Evolutionary conservation across 2,329 filamentous ascomycete genomes (phyloP).

Genomic region (Penicillium aurantiogriseum): DNA sequence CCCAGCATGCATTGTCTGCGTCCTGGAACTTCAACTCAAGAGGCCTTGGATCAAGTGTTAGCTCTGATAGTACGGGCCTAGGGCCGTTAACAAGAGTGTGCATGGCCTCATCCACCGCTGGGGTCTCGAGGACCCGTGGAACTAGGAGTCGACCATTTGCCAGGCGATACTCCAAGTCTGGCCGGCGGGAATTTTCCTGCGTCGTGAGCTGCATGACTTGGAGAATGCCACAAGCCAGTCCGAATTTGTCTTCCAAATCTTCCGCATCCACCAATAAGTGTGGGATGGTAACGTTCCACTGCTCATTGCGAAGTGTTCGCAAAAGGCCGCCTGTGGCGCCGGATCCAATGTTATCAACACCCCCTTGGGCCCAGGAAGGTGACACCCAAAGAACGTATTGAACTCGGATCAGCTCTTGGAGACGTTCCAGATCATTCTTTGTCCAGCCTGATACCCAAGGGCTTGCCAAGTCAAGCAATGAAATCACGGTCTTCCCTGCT

Average conservation of each 20-base stretch:
- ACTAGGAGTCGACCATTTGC: conserved; percentile 13
- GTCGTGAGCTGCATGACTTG: conserved; percentile 18
- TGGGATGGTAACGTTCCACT: conserved; percentile 19
- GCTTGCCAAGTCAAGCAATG: conserved; percentile 16
- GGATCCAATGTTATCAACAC: conserved; percentile 15
- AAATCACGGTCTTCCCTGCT: conserved; percentile 20
- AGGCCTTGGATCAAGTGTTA: conserved; percentile 8
- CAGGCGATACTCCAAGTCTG: conserved; percentile 17
- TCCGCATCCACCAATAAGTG: conserved; percentile 20
- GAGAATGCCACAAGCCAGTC: conserved; percentile 11
- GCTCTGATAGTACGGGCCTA: conserved; percentile 10
- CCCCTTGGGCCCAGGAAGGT: conserved; percentile 13
- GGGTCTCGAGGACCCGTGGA: conserved; percentile 12
- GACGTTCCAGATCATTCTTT: conserved; percentile 8
- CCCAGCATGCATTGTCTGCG: conserved; percentile 10
- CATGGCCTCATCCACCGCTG: conserved; percentile 16
- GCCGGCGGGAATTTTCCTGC: conserved; percentile 11
- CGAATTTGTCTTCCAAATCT: conserved; percentile 10
- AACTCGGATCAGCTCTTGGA: conserved; percentile 12
- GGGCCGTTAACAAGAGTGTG: conserved; percentile 16
- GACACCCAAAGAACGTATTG: conserved; percentile 25
- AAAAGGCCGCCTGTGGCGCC: conserved; percentile 24
- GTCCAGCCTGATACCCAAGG: conserved; percentile 17
- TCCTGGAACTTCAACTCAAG: conserved; percentile 15
- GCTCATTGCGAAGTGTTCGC: conserved; percentile 28